phyloP scores from a whole-genome alignment of 306 rosid species.

The Castanopsis chinensis region DNA sequence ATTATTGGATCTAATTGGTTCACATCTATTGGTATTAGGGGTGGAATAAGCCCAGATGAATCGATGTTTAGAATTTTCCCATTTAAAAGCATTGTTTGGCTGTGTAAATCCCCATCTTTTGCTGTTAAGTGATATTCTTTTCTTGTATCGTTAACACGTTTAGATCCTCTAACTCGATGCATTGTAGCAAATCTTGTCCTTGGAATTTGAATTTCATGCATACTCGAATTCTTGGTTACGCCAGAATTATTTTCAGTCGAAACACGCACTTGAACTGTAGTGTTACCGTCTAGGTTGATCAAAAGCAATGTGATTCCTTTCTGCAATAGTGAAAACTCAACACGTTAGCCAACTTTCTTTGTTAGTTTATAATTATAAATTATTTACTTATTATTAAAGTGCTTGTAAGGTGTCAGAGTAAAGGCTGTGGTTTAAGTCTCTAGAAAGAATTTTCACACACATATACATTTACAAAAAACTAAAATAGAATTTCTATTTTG shows the following conservation, averaged over 20 bases:
- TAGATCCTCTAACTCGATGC: too few relatives aligned
- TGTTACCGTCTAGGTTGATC: constrained; percentile 62
- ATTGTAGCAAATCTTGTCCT: too few relatives aligned
- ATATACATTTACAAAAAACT: too few relatives aligned
- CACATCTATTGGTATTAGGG: constrained; percentile 52
- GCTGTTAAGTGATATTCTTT: constrained; percentile 82
- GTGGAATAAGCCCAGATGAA: constrained; percentile 71
- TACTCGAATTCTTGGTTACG: too few relatives aligned
- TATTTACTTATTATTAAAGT: too few relatives aligned
- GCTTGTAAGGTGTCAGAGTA: too few relatives aligned
- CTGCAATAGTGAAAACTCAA: constrained; percentile 31
- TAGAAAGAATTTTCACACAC: fast-evolving
- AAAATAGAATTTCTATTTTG: too few relatives aligned
- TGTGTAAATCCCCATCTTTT: constrained; percentile 60
- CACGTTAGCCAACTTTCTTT: too few relatives aligned
- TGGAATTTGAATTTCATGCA: too few relatives aligned
- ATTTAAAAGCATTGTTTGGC: constrained; percentile 74
- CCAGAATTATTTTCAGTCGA: too few relatives aligned
- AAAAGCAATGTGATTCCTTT: constrained; percentile 71
- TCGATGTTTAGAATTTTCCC: constrained; percentile 61
- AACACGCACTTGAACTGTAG: constrained; percentile 33
- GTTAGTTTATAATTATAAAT: too few relatives aligned
- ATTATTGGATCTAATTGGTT: constrained; percentile 54
- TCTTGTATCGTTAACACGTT: constrained; percentile 33
- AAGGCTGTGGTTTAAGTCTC: fast-evolving